Evolutionary conservation across 306 rosid species (phyloP), one percentile per base, ranked within the genome.

Genomic region (Trifolium dubium): DNA sequence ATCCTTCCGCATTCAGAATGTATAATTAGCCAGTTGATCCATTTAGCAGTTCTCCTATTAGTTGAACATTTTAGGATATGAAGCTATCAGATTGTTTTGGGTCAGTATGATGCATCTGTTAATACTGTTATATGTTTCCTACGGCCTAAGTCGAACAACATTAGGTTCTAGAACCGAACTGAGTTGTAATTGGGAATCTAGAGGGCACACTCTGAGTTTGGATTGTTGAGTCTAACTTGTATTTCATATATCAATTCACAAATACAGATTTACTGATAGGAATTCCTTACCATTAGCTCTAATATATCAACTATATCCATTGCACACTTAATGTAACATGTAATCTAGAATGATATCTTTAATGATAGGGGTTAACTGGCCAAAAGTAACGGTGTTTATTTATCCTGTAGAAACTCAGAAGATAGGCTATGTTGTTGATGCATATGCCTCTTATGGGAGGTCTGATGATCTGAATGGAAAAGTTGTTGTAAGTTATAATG

Each of bases 381-480:
- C 46, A 64, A 69, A 64, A 37, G 23, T 77, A 60, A 76, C 50
- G 51, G 19, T 75, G 31, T 79, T 66, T 74, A 51, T 81, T 80
- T 77, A 30, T 86, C 77, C 74, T 78, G 88, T 86, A 91, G 97
- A 80, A 79, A 80, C 75, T 68, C 80, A 64, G 39, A 80, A 73
- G 79, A 76, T 76, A 72, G 76, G 82, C 73, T 74, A 66, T 72
- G 79, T 89, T 67, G 91, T 93, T 63, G 97, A 91, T 58, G 80
- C 84, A 51, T 81, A 88, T 68, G 88, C 84, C 83, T 81, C 80
- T 18, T 85, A 49, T 74, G 96, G 89, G 84, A 84, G 74, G 83
- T 88, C 98, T 55, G 89, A 88, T 81, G 79, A 66, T 71, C 74
- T 81, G 74, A 56, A 83, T 47, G 97, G 90, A 76, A 89, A 93